Percentiles rank a stretch among this genome's conserved stretches.
phyloP scores from a whole-genome alignment of 176 grass and related monocot species.

The Chloris gayana region DNA sequence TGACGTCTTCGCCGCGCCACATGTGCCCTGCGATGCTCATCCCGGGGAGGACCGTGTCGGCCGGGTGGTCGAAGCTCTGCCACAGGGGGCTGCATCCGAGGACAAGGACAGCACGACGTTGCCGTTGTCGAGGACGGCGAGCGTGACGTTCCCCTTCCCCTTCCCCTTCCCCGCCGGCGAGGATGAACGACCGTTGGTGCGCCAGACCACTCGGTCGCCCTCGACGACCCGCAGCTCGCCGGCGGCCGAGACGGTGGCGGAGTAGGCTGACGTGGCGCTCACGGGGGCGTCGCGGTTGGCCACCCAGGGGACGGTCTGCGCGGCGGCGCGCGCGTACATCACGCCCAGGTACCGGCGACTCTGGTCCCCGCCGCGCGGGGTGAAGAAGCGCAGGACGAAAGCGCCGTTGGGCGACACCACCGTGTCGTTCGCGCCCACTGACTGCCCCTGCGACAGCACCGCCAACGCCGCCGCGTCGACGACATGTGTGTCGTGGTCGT shows the following conservation, averaged over 20 bases:
- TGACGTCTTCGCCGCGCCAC: background rate
- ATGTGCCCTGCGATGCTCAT: slow-evolving; percentile 58
- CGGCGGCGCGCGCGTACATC: slow-evolving; percentile 36
- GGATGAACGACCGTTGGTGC: slow-evolving; percentile 3
- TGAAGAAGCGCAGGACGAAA: slow-evolving; percentile 61
- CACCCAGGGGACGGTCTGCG: slow-evolving; percentile 59
- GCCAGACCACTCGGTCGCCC: slow-evolving; percentile 32
- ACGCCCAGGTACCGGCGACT: slow-evolving; percentile 54
- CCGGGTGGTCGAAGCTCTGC: slow-evolving; percentile 86
- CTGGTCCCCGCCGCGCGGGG: slow-evolving; percentile 36
- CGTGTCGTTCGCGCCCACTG: slow-evolving; percentile 21
- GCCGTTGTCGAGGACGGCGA: too few species aligned
- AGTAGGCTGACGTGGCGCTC: slow-evolving; percentile 19
- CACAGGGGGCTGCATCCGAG: slow-evolving; percentile 16
- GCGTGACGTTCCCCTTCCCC: too few species aligned
- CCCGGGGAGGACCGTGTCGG: slow-evolving; percentile 73
- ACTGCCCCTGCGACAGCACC: slow-evolving; percentile 43
- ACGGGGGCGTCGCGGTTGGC: slow-evolving; percentile 66
- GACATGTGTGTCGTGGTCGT: too few species aligned
- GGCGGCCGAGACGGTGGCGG: slow-evolving; percentile 35
- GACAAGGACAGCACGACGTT: too few species aligned
- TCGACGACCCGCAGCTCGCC: slow-evolving; percentile 55
- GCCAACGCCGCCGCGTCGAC: background rate
- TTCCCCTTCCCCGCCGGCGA: too few species aligned
- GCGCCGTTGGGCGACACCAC: slow-evolving; percentile 43